Evolutionary conservation across 441 rosid species (phyloP).

Genomic region (Breynia disticha): DNA sequence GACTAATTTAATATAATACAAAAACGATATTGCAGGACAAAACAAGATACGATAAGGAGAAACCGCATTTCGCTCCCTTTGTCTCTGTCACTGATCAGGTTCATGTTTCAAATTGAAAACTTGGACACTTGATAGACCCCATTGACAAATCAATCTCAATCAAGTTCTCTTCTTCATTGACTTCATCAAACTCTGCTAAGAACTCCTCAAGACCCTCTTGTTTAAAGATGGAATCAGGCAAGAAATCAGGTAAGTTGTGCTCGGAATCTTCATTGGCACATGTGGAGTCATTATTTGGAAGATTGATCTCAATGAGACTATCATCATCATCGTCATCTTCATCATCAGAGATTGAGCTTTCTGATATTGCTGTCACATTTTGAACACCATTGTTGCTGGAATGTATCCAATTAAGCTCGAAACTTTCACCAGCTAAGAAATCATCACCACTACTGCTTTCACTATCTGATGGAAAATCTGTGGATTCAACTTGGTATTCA

Average conservation of each 20-base stretch:
- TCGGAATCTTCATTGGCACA: conserved; percentile 17
- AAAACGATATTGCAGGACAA: too few relatives aligned
- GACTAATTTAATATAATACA: too few relatives aligned
- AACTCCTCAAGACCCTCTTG: conserved; percentile 30
- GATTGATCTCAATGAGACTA: conserved; percentile 56
- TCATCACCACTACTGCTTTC: conserved; percentile 21
- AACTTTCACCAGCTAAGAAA: conserved; percentile 17
- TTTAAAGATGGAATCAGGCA: conserved; percentile 19
- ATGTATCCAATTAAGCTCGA: conserved; percentile 29
- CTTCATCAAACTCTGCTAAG: conserved; percentile 37
- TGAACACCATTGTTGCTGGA: conserved; percentile 13
- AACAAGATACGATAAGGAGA: too few relatives aligned
- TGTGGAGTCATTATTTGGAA: conserved; percentile 25
- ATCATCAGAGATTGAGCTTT: conserved; percentile 20
- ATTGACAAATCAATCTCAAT: conserved; percentile 68
- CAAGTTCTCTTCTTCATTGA: conserved; percentile 53
- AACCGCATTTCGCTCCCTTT: too few relatives aligned
- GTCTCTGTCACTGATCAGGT: neutral
- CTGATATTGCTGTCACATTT: conserved; percentile 16
- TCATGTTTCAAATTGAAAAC: conserved; percentile 19
- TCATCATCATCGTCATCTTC: conserved; percentile 45
- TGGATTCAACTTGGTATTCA: conserved; percentile 23
- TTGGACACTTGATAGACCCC: conserved; percentile 50
- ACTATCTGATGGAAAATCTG: conserved; percentile 27
- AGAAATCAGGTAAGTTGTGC: conserved; percentile 18